Conservation (phyloP, 140 eudicot genomes). For the Flaveria floridana region DNA sequence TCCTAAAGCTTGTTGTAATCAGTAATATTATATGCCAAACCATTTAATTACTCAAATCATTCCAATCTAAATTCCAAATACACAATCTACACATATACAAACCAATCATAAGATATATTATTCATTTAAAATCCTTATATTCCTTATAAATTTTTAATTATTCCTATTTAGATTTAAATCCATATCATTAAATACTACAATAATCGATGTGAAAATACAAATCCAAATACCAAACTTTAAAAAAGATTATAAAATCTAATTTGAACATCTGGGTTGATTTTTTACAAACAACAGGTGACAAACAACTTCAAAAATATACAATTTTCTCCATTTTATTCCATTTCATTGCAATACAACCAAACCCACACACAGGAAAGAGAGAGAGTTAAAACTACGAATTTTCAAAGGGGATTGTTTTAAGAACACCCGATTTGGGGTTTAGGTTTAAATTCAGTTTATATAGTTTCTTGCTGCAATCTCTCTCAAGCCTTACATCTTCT, state of each 20-base stretch:
- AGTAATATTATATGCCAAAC: no score
- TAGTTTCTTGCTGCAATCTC: not conserved
- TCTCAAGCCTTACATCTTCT: not conserved
- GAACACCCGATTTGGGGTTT: constrained; percentile 23
- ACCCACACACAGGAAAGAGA: not conserved
- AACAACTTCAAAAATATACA: not conserved
- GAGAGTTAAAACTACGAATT: not conserved
- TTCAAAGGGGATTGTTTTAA: constrained; percentile 7
- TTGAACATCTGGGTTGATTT: not conserved
- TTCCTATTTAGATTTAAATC: not conserved
- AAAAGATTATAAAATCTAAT: not conserved
- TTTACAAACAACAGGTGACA: not conserved
- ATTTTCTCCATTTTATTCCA: not conserved
- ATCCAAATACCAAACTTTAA: constrained; percentile 6
- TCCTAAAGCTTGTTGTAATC: not conserved
- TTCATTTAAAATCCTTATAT: not conserved
- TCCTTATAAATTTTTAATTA: not conserved
- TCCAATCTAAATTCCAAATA: not conserved
- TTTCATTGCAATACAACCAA: not conserved
- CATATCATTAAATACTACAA: not conserved
- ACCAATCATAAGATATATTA: not conserved
- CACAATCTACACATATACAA: not conserved
- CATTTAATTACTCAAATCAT: no score
- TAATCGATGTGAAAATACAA: not conserved
- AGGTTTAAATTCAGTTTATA: constrained; percentile 10